Evolutionary conservation across 305 asterid species (phyloP).

Genomic region (Coffea humblotiana): DNA sequence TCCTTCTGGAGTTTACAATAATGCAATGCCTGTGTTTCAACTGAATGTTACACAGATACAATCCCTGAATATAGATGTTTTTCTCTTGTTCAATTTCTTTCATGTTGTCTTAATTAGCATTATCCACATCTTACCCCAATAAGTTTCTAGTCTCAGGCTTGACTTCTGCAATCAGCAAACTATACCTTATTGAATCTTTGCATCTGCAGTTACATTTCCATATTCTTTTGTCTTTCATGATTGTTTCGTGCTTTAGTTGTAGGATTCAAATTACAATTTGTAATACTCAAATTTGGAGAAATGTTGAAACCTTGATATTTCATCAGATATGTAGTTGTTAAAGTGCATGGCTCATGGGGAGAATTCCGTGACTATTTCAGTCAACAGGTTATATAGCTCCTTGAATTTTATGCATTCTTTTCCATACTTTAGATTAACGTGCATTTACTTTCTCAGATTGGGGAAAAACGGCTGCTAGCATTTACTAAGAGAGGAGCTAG

Average conservation of each 20-base stretch:
- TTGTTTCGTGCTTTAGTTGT: background rate
- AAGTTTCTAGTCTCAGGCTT: no score
- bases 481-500: slow-evolving; percentile 79
- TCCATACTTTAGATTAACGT: background rate
- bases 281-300: background rate
- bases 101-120: background rate
- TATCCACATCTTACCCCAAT: background rate
- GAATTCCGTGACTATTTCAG: slow-evolving; percentile 77
- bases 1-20: slow-evolving; percentile 38
- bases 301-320: slow-evolving; percentile 38
- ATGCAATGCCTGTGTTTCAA: slow-evolving; percentile 1
- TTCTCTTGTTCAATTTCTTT: background rate
- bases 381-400: slow-evolving; percentile 54
- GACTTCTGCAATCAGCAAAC: background rate
- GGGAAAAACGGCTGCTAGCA: slow-evolving; percentile 86
- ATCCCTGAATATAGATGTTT: background rate
- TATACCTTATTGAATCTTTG: background rate
- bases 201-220: background rate
- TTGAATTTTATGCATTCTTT: background rate
- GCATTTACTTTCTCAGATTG: slow-evolving; percentile 42
- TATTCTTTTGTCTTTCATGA: background rate
- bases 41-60: background rate
- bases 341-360: slow-evolving; percentile 82
- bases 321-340: slow-evolving; percentile 79
- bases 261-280: background rate